Evolutionary conservation across 1,284 basidiomycete genomes (phyloP).

Genomic region (Apiotrichum brassicae): DNA sequence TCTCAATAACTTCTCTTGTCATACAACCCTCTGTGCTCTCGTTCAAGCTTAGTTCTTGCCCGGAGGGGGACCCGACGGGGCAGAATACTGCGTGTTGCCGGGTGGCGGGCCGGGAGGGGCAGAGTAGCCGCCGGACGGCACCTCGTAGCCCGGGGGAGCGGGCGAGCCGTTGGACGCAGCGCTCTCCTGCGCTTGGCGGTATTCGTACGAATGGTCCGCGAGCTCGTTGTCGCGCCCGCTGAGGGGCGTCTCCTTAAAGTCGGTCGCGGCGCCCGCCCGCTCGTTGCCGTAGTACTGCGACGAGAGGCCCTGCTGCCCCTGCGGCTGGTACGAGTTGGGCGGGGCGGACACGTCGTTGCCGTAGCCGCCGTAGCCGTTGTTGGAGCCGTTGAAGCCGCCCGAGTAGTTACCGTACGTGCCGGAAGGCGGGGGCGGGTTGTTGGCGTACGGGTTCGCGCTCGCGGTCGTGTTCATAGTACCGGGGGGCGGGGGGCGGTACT

Average conservation of each 20-base stretch:
- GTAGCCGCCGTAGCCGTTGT: background rate
- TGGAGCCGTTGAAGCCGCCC: constrained; percentile 17
- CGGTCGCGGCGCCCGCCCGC: background rate
- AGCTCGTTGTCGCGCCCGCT: constrained; percentile 1
- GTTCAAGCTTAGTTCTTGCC: constrained; percentile 2
- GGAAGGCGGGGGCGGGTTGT: constrained; percentile 31
- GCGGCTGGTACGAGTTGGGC: constrained; percentile 35
- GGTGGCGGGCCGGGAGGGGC: constrained; percentile 34
- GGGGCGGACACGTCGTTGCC: constrained; percentile 6
- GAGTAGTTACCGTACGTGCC: constrained; percentile 10
- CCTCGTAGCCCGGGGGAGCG: constrained; percentile 5
- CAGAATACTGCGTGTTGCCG: constrained; percentile 16
- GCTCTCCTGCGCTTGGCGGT: constrained; percentile 38
- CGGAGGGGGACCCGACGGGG: constrained; percentile 33
- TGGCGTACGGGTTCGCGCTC: constrained; percentile 6
- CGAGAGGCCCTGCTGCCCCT: constrained; percentile 27
- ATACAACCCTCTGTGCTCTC: too few species aligned
- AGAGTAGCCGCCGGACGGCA: constrained; percentile 14
- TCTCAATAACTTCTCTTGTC: too few species aligned
- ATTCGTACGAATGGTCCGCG: constrained; percentile 31
- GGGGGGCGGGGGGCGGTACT: constrained; percentile 28
- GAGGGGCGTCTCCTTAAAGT: constrained; percentile 1
- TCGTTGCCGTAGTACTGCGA: constrained; percentile 25
- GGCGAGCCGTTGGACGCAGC: background rate
- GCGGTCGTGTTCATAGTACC: background rate